A percentile compares a stretch with the other conserved stretches of the same genome.
Evolutionary conservation across 1,284 basidiomycete species (phyloP).

Genomic region (Jaminaea rosea): DNA sequence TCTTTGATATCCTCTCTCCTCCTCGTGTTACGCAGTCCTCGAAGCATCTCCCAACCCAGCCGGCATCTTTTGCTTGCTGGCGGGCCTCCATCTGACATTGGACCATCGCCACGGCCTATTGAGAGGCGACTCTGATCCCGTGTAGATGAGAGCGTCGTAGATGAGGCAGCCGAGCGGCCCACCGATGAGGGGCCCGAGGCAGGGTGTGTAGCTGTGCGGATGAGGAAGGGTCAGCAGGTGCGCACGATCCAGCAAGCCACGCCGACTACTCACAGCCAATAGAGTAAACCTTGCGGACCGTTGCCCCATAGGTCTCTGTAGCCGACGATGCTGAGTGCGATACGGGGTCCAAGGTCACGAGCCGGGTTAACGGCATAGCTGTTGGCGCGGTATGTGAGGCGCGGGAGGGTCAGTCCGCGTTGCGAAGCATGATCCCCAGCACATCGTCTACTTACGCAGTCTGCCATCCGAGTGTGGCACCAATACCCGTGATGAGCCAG

Average conservation of each 20-base stretch:
- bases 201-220: neutral
- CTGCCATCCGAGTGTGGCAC: conserved; percentile 12
- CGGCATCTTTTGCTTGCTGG: conserved; percentile 1
- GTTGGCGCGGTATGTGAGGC: too few species aligned
- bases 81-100: neutral
- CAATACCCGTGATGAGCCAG: conserved; percentile 5
- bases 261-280: too few species aligned
- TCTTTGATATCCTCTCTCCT: too few species aligned
- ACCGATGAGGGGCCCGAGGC: conserved; percentile 4
- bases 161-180: conserved; percentile 7
- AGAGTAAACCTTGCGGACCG: too few species aligned
- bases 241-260: too few species aligned
- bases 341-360: conserved; percentile 58
- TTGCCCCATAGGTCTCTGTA: conserved; percentile 51
- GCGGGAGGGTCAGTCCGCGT: too few species aligned
- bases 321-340: conserved; percentile 57
- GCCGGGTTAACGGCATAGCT: conserved; percentile 61
- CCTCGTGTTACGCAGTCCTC: too few species aligned
- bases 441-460: too few species aligned
- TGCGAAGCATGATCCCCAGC: too few species aligned
- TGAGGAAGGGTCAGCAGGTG: neutral
- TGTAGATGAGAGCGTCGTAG: conserved; percentile 14
- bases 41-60: too few species aligned
- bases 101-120: conserved; percentile 3
- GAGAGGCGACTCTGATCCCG: conserved; percentile 12